Conservation (phyloP, 2,329 filamentous ascomycete species). For the Cladosporium velox region DNA sequence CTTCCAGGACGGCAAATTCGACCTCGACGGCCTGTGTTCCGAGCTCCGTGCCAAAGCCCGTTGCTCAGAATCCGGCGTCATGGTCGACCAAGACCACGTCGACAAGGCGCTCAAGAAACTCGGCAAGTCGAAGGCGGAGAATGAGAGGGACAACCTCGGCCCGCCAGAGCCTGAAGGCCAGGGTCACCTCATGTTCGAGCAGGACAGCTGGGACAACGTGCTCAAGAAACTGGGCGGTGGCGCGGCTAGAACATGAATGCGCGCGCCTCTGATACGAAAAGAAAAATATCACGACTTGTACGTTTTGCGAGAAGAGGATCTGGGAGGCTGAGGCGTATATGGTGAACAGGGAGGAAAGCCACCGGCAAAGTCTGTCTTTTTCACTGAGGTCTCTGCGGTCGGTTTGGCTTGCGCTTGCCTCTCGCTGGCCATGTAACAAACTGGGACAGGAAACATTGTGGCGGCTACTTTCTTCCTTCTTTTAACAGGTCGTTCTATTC, state of each 20-base stretch:
- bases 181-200: slow-evolving; percentile 30
- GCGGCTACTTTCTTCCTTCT: neutral
- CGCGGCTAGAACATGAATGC: neutral
- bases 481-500: neutral
- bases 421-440: neutral
- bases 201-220: slow-evolving; percentile 33
- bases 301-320: neutral
- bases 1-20: slow-evolving; percentile 87
- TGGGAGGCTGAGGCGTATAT: neutral
- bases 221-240: slow-evolving; percentile 27
- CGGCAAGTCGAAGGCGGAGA: slow-evolving; percentile 34
- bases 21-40: slow-evolving; percentile 88
- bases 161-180: slow-evolving; percentile 17
- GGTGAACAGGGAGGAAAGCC: neutral
- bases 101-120: slow-evolving; percentile 59
- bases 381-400: neutral
- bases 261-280: neutral
- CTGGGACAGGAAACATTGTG: neutral
- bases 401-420: neutral
- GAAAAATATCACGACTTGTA: slow-evolving; percentile 2
- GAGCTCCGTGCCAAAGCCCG: slow-evolving; percentile 95
- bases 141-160: slow-evolving; percentile 10
- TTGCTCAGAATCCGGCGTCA: slow-evolving; percentile 86
- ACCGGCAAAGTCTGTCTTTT: neutral
- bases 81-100: slow-evolving; percentile 87